Evolutionary conservation across 805 yeast species (phyloP), one percentile per base, ranked within the genome.

Genomic region (Saccharomyces paradoxus): DNA sequence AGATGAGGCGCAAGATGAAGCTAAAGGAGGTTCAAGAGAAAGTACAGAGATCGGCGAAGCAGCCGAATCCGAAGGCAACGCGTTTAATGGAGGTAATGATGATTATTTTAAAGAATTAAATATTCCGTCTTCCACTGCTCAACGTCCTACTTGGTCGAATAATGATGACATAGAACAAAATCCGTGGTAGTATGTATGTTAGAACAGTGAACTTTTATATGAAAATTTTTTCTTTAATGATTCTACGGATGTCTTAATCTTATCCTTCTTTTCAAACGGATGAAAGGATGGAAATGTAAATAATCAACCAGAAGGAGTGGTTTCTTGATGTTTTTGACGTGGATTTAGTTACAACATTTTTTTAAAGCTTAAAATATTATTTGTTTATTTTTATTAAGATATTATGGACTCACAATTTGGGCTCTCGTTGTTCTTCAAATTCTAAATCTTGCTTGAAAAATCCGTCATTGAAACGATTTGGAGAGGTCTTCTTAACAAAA

Each of bases 41-140:
- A 26, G 27, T 1, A 57, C 58, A 21, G 56, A 59, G 14, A 56
- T 58, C 4, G 54, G 55, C 26, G 61, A 58, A 41, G 52, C 50
- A 24, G 56, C 54, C 12, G 56, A 57, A 24, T 49, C 81, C 79
- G 65, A 77, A 74, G 55, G 75, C 73, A 54, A 69, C 81, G 49
- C 75, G 73, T 57, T 64, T 74, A 56, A 87, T 85, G 1, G 69
- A 75, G 51, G 70, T 78, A 3, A 67, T 77, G 67, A 74, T 27
- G 81, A 77, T 32, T 78, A 89, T 37, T 78, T 94, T 37, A 76
- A 73, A 50, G 96, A 91, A 68, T 77, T 92, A 61, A 82, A 84
- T 62, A 78, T 87, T 56, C 96, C 94, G n/a, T 76, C 86, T 3
- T 59, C 65, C 8, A 58, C 64, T 17, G 67, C 59, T 2, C 60